Percentiles rank a stretch among this genome's conserved stretches.
Conservation (phyloP, 352 stramenopile genomes). For the Thraustochytrium sp. region DNA sequence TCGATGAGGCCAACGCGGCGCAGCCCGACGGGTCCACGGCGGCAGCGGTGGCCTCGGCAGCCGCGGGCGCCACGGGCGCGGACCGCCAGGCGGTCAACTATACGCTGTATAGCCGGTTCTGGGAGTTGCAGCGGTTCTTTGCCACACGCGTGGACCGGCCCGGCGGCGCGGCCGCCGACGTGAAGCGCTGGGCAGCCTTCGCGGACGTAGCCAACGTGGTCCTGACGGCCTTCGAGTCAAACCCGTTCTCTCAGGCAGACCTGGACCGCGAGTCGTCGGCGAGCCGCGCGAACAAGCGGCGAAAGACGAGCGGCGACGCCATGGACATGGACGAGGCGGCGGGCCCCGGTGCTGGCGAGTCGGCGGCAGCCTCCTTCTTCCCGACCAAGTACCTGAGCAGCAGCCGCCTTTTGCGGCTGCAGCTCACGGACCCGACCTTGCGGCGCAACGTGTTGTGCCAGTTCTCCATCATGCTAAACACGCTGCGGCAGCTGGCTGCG, state of each 20-base stretch:
- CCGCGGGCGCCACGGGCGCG: background rate
- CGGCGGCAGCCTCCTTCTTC: slow-evolving; percentile 59
- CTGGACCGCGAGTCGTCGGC: background rate
- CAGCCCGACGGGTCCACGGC: background rate
- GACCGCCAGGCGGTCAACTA: slow-evolving; percentile 65
- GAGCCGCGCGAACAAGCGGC: background rate
- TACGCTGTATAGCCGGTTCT: slow-evolving; percentile 80
- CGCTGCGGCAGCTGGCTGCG: background rate
- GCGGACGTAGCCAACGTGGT: background rate
- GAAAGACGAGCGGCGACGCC: background rate
- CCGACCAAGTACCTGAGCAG: slow-evolving; percentile 85
- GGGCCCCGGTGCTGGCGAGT: background rate
- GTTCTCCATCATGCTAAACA: slow-evolving; percentile 35
- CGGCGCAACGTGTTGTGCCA: slow-evolving; percentile 78
- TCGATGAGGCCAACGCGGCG: slow-evolving; percentile 7
- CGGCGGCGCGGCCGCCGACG: slow-evolving; percentile 30
- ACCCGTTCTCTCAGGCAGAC: slow-evolving; percentile 33
- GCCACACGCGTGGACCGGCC: slow-evolving; percentile 43
- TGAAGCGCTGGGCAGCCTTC: slow-evolving; percentile 42
- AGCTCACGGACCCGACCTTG: slow-evolving; percentile 77
- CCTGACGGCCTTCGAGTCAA: slow-evolving; percentile 30
- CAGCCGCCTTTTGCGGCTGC: slow-evolving; percentile 76
- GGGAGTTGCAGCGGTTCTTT: slow-evolving; percentile 77
- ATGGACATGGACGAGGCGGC: background rate
- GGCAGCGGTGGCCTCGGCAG: background rate